Evolutionary conservation across 306 rosid species (phyloP).

Genomic region (Styphnolobium japonicum): DNA sequence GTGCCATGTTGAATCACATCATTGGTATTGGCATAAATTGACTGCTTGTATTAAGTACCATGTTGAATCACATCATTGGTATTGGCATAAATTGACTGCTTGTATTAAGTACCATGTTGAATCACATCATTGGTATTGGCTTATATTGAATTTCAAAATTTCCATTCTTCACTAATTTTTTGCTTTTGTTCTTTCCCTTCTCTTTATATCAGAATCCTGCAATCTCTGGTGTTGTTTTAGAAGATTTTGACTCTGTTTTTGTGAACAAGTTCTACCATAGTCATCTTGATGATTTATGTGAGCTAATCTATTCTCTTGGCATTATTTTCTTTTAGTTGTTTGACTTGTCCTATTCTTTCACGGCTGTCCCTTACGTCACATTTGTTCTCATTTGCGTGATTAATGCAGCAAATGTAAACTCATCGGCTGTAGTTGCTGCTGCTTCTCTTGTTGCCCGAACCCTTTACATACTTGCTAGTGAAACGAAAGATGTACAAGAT

Average conservation of each 20-base stretch:
- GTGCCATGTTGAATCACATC: not conserved
- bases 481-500: conserved; percentile 40
- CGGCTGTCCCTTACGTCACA: not conserved
- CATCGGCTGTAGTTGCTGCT: conserved; percentile 81
- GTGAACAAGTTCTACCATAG: conserved; percentile 82
- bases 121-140: conserved; percentile 9
- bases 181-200: not conserved
- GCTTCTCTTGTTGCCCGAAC: conserved; percentile 90
- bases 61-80: conserved; percentile 13
- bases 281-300: conserved; percentile 80
- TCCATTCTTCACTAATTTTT: not conserved
- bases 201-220: conserved; percentile 46
- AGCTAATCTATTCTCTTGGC: conserved; percentile 30
- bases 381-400: conserved; percentile 24
- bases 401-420: conserved; percentile 74
- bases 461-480: conserved; percentile 74
- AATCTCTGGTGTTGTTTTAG: conserved; percentile 68
- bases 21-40: conserved; percentile 17
- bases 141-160: conserved; percentile 6
- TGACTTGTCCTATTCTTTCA: not conserved
- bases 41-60: not conserved
- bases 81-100: conserved; percentile 10
- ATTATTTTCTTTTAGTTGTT: conserved; percentile 4
- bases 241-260: conserved; percentile 78
- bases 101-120: not conserved